Percentiles rank a stretch among this genome's conserved stretches.
Conservation (phyloP, 495 filamentous ascomycete species). For the Rhypophila decipiens region DNA sequence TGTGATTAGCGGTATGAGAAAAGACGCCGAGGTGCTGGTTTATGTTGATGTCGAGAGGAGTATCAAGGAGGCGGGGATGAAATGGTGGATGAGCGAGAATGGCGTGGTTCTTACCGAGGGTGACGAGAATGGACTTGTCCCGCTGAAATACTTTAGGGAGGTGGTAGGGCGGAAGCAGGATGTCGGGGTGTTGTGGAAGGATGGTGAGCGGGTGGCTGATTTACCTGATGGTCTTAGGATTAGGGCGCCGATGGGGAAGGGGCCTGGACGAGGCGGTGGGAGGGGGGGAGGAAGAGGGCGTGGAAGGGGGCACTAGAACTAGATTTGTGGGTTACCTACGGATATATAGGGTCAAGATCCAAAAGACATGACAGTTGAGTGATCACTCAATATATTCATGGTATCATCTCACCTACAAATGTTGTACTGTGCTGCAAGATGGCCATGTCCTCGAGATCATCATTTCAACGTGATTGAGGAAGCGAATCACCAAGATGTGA, state of each 20-base stretch:
- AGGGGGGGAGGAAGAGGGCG: conserved; percentile 11
- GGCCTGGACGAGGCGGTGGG: conserved; percentile 18
- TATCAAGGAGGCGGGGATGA: conserved; percentile 55
- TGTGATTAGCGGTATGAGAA: conserved; percentile 83
- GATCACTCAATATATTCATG: too few relatives aligned
- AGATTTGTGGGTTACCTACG: too few relatives aligned
- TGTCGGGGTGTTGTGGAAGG: conserved; percentile 59
- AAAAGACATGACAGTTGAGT: too few relatives aligned
- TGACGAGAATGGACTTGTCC: conserved; percentile 37
- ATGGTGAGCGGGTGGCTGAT: conserved; percentile 54
- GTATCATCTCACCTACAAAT: too few relatives aligned
- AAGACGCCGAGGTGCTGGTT: conserved; percentile 69
- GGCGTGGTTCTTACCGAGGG: conserved; percentile 59
- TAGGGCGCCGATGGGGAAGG: conserved; percentile 42
- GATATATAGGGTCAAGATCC: too few relatives aligned
- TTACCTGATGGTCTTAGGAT: conserved; percentile 40
- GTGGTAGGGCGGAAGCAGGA: conserved; percentile 54
- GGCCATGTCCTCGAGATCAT: too few relatives aligned
- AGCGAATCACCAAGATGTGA: too few relatives aligned
- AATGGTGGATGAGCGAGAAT: conserved; percentile 85
- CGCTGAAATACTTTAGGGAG: conserved; percentile 37
- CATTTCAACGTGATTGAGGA: too few relatives aligned
- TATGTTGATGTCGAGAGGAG: conserved; percentile 69
- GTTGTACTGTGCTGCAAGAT: too few relatives aligned
- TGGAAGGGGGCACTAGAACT: conserved; percentile 8